These are phyloP conservation scores for Cytospora schulzeri DNA, from an alignment of 2,329 filamentous ascomycete genomes.

Conservation along the genomic window DNA sequence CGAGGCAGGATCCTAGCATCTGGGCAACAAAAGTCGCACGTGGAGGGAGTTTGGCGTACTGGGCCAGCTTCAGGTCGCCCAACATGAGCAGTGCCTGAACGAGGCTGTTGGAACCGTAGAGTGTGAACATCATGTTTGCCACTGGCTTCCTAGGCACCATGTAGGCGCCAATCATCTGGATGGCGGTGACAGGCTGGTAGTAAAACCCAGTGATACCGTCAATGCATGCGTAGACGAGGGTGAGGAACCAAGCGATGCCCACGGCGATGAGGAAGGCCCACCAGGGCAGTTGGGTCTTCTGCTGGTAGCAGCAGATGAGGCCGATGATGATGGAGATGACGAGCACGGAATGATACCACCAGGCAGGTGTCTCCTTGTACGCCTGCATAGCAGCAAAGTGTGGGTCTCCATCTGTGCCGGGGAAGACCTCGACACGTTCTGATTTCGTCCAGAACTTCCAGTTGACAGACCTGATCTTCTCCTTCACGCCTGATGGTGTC, in stretches of 20 bases:
- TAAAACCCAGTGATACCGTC: conserved; percentile 44
- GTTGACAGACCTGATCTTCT: conserved; percentile 25
- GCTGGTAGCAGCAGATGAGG: conserved; percentile 42
- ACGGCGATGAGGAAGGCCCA: conserved; percentile 47
- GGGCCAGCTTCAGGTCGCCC: conserved; percentile 41
- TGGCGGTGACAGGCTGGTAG: conserved; percentile 39
- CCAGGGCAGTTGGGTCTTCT: conserved; percentile 41
- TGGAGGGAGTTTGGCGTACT: conserved; percentile 43
- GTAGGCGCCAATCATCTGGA: conserved; percentile 53
- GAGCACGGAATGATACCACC: conserved; percentile 45
- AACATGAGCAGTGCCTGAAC: conserved; percentile 38
- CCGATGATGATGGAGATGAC: conserved; percentile 40
- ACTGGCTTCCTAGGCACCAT: conserved; percentile 44
- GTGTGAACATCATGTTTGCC: conserved; percentile 49
- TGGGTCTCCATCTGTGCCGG: conserved; percentile 37
- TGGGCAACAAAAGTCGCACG: conserved; percentile 49
- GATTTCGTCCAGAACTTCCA: no score
- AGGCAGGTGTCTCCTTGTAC: conserved; percentile 45
- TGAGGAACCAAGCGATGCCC: conserved; percentile 39
- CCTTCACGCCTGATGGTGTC: conserved; percentile 26
- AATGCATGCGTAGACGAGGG: conserved; percentile 45
- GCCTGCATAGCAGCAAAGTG: conserved; percentile 46
- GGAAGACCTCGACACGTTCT: no score
- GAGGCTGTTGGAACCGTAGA: conserved; percentile 39
- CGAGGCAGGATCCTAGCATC: conserved; percentile 44